A percentile compares a stretch with the other conserved stretches of the same genome.
Evolutionary conservation across 768 basidiomycete species (phyloP).

Genomic region (Strobilomyces echinocephalus): DNA sequence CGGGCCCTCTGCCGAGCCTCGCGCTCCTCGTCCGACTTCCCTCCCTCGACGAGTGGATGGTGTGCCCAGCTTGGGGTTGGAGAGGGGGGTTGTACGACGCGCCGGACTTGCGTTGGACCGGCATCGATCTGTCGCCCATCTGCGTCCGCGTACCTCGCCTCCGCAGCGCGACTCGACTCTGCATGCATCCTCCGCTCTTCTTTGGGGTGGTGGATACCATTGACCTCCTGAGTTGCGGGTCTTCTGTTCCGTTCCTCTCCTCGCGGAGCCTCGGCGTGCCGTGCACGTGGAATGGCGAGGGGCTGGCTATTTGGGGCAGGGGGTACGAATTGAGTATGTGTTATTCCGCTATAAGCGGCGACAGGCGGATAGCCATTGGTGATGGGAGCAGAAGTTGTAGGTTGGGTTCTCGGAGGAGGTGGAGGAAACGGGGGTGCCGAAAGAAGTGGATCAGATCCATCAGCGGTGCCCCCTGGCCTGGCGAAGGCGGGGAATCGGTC

Average conservation of each 20-base stretch:
- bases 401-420: conserved; percentile 21
- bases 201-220: conserved; percentile 7
- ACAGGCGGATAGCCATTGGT: conserved; percentile 13
- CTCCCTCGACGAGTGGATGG: conserved; percentile 27
- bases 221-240: conserved; percentile 12
- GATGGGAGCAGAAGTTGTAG: conserved; percentile 2
- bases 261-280: conserved; percentile 20
- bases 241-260: conserved; percentile 21
- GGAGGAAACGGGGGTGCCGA: conserved; percentile 25
- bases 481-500: conserved; percentile 41
- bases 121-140: conserved; percentile 30
- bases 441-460: conserved; percentile 18
- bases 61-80: conserved; percentile 30
- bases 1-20: conserved; percentile 14
- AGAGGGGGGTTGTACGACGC: conserved; percentile 23
- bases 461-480: conserved; percentile 27
- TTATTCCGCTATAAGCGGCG: conserved; percentile 6
- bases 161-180: conserved; percentile 11
- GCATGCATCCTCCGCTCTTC: conserved; percentile 13
- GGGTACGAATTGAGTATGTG: conserved; percentile 14
- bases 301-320: conserved; percentile 14
- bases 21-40: conserved; percentile 29
- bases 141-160: conserved; percentile 4
- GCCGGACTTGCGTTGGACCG: conserved; percentile 30
- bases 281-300: conserved; percentile 17